phyloP scores from a whole-genome alignment of 139 green algal genomes.

The Micractinium sp. region DNA sequence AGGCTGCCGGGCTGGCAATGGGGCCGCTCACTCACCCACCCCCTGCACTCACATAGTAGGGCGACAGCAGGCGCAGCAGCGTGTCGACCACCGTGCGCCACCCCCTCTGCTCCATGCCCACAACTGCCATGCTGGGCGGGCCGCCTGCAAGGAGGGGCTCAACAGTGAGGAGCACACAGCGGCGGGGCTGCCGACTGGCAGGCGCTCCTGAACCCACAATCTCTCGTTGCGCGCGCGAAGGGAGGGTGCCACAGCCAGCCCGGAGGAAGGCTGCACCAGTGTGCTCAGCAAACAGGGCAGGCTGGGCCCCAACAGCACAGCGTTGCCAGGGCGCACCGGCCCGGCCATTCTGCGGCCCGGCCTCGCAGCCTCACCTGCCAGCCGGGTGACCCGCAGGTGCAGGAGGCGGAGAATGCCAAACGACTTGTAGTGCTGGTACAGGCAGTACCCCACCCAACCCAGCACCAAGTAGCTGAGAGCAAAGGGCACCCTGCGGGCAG shows the following conservation, averaged over 20 bases:
- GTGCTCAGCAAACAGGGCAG: no score
- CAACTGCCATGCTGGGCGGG: not conserved
- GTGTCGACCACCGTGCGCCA: not conserved
- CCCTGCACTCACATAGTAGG: not conserved
- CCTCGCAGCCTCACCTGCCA: not conserved
- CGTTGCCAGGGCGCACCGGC: no score
- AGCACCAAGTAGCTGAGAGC: conserved; percentile 17
- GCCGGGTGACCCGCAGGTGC: not conserved
- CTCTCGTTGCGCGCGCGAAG: no score
- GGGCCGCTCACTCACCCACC: no score
- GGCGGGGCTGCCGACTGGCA: no score
- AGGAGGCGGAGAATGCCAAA: conserved; percentile 3
- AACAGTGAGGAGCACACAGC: no score
- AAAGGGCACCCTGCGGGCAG: not conserved
- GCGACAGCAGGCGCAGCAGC: not conserved
- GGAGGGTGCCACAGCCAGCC: no score
- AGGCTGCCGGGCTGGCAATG: no score
- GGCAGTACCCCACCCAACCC: not conserved
- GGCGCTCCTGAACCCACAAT: no score
- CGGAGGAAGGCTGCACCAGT: no score
- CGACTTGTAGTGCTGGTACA: conserved; percentile 19
- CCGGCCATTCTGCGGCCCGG: no score
- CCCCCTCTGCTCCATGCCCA: not conserved
- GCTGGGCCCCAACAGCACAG: no score
- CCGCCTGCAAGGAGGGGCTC: not conserved